A percentile compares a stretch with the other conserved stretches of the same genome.
Evolutionary conservation across 2,329 filamentous ascomycete genomes (phyloP).

Genomic region (Hymenoscyphus infarciens): DNA sequence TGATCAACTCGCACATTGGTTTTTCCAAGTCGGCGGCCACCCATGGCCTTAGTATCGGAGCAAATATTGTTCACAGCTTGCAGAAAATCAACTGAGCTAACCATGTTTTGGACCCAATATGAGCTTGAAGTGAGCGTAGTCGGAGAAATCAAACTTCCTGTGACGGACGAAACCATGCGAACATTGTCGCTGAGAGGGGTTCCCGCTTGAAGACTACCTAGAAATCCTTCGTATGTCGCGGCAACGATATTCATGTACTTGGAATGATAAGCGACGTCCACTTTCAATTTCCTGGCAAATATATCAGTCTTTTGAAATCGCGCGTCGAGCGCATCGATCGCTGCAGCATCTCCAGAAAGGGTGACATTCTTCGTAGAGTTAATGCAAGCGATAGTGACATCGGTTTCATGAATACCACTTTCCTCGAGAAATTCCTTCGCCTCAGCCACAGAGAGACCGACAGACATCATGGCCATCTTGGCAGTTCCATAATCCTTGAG

Average conservation of each 20-base stretch:
- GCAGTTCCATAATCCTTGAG: constrained; percentile 12
- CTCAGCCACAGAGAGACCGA: constrained; percentile 35
- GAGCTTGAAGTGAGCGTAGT: constrained; percentile 26
- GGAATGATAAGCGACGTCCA: constrained; percentile 32
- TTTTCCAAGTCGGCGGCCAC: constrained; percentile 5
- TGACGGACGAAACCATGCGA: constrained; percentile 43
- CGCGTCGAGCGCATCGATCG: constrained; percentile 12
- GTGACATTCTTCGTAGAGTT: constrained; percentile 29
- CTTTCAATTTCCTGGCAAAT: constrained; percentile 23
- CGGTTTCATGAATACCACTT: constrained; percentile 21
- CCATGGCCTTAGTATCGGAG: neutral
- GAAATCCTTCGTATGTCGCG: constrained; percentile 22
- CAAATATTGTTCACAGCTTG: constrained; percentile 34
- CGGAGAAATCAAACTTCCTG: constrained; percentile 23
- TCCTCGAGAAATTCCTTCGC: neutral
- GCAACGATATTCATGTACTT: constrained; percentile 31
- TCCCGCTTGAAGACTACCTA: neutral
- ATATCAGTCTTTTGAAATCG: constrained; percentile 9
- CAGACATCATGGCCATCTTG: constrained; percentile 52
- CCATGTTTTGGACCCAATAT: constrained; percentile 47
- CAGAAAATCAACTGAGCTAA: constrained; percentile 42
- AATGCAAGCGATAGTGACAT: constrained; percentile 33
- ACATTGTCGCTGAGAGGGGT: neutral
- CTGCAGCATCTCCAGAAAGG: constrained; percentile 25
- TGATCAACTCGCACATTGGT: neutral